Evolutionary conservation across 2,329 filamentous ascomycete species (phyloP), one percentile per base, ranked within the genome.

Genomic region (Colletotrichum sp.): DNA sequence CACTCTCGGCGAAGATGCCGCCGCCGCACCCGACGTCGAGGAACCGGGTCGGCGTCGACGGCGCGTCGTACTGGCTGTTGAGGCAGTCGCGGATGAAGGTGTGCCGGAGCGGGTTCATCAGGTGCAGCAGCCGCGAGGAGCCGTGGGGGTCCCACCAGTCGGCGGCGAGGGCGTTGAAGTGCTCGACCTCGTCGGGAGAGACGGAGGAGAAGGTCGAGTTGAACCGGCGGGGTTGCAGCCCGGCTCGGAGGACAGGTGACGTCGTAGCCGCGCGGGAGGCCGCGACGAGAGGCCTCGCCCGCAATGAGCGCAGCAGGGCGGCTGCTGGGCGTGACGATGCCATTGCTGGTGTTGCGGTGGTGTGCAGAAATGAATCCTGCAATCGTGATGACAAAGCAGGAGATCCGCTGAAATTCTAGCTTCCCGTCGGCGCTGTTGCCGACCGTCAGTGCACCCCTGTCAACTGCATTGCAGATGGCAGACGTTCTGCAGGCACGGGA

Each of bases 131-230:
- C 52, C 96, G 93, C 6, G 96, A 98, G 8, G 96, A 94, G 68
- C 97, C 97, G 82, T 98, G 93, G 2, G 96, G 95, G 85, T 99
- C 96, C 97, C 97, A 99, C 97, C 97, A 99, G 81, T 94, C 94
- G 79, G 95, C 95, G 79, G 97, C 97, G 81, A 99, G 95, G 78
- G 93, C 92, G 82, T 96, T 96, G 91, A 99, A 99, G 88, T 99
- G 97, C 22, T 94, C 95, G 78, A 99, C 92, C 88, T 99, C 96
- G 79, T 93, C 92, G 69, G 95, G 91, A 81, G 98, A 98, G 85
- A 99, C 95, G 71, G 95, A 96, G 64, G 94, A 92, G 80, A 86
- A 89, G 71, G 84, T 79, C 65, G 77, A 78, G 64, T 68, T 48
- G 30, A 9, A 32, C 52, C 65, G 75, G 16, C 62, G 32, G 5